Evolutionary conservation across 1,284 basidiomycete species (phyloP).

Genomic region (Pterula multifida): DNA sequence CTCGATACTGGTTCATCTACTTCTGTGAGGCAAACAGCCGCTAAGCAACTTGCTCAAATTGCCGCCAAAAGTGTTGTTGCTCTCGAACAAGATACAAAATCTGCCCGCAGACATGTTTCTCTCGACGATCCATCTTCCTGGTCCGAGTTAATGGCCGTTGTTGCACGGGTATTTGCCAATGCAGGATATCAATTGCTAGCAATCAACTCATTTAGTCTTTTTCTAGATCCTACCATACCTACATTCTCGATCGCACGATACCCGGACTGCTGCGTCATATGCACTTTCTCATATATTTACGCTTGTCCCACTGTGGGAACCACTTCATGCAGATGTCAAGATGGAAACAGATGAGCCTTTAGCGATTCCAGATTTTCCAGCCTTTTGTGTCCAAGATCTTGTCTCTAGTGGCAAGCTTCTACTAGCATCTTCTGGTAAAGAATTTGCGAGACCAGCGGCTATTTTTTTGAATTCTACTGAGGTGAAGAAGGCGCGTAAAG

Average conservation of each 20-base stretch:
- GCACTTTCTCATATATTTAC: conserved; percentile 81
- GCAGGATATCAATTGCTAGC: conserved; percentile 1
- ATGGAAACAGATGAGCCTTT: conserved; percentile 19
- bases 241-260: conserved; percentile 82
- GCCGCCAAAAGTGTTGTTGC: conserved; percentile 75
- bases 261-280: conserved; percentile 72
- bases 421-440: conserved; percentile 80
- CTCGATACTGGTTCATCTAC: conserved; percentile 84
- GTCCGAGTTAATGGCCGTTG: conserved; percentile 73
- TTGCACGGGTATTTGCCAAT: conserved; percentile 49
- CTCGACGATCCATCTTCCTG: conserved; percentile 59
- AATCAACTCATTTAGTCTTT: conserved; percentile 1
- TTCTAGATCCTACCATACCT: conserved; percentile 74
- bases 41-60: conserved; percentile 85
- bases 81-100: conserved; percentile 66
- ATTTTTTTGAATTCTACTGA: conserved; percentile 60
- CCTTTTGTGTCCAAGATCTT: conserved; percentile 64
- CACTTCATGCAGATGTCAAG: conserved; percentile 21
- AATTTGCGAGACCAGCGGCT: conserved; percentile 62
- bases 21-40: conserved; percentile 80
- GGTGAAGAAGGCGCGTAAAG: conserved; percentile 71
- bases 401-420: conserved; percentile 67
- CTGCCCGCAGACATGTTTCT: conserved; percentile 42
- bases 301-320: conserved; percentile 76
- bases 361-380: conserved; percentile 43